Conservation (phyloP, 306 rosid genomes). For the Geum urbanum region DNA sequence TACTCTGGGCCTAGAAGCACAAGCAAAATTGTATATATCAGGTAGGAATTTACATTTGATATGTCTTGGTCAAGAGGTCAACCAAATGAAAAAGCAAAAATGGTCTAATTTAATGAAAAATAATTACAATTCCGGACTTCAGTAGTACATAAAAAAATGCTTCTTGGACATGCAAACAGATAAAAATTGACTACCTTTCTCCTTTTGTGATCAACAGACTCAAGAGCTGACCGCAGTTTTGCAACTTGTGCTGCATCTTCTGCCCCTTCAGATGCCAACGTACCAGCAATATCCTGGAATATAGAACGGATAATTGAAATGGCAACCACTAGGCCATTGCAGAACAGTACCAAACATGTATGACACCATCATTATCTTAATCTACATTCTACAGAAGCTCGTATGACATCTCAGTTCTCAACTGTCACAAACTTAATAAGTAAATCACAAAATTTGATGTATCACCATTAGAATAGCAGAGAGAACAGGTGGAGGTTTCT, state of each 20-base stretch:
- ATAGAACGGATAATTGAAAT: slow-evolving; percentile 23
- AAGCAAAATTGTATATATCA: neutral
- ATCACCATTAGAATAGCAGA: neutral
- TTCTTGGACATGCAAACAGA: neutral
- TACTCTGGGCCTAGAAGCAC: neutral
- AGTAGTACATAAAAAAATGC: no score
- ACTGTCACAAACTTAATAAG: neutral
- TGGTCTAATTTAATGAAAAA: no score
- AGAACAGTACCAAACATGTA: slow-evolving; percentile 9
- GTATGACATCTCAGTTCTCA: neutral
- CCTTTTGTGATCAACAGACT: slow-evolving; percentile 96
- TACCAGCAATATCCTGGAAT: slow-evolving; percentile 93
- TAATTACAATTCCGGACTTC: no score
- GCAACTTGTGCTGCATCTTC: slow-evolving; percentile 83
- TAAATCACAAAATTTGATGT: neutral
- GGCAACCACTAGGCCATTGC: slow-evolving; percentile 3
- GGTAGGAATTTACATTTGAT: neutral
- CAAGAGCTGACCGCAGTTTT: slow-evolving; percentile 91
- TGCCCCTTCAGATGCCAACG: slow-evolving; percentile 91
- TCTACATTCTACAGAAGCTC: neutral
- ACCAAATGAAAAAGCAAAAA: neutral
- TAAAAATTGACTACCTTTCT: slow-evolving; percentile 64
- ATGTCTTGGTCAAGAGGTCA: slow-evolving; percentile 5
- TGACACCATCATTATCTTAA: neutral
- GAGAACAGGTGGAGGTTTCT: neutral